These are phyloP conservation scores for Thielaviopsis populi DNA, from an alignment of 2,329 filamentous ascomycete genomes.

Conservation along the genomic window DNA sequence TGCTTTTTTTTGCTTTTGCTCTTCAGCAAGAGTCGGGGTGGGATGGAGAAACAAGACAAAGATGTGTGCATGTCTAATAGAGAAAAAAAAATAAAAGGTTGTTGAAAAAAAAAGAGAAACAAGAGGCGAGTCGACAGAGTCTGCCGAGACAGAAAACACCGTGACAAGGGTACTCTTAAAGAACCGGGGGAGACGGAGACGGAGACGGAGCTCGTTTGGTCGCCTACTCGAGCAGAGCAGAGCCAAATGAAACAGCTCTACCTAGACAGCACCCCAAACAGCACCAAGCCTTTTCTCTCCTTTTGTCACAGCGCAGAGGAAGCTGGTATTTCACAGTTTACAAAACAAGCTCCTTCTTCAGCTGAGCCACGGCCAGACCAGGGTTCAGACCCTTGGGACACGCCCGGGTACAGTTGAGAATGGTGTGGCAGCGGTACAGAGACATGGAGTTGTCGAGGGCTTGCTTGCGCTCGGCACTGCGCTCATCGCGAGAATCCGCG, in stretches of 20 bases:
- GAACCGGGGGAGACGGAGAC: not conserved
- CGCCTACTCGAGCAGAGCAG: not conserved
- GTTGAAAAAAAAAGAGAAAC: not conserved
- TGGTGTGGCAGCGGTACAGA: slow-evolving; percentile 97
- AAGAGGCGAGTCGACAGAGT: not conserved
- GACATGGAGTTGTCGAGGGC: slow-evolving; percentile 98
- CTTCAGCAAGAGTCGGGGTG: not conserved
- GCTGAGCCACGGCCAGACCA: slow-evolving; percentile 85
- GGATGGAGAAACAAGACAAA: not conserved
- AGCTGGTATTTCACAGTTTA: not conserved
- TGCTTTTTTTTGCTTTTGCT: not conserved
- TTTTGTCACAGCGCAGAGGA: slow-evolving; percentile 21
- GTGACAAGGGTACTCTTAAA: not conserved
- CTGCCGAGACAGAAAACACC: not conserved
- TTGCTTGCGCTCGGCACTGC: slow-evolving; percentile 71
- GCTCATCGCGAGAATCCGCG: slow-evolving; percentile 85
- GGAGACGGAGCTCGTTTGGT: not conserved
- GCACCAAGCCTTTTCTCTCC: not conserved
- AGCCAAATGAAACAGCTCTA: not conserved
- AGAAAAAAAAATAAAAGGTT: not conserved
- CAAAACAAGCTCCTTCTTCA: slow-evolving; percentile 86
- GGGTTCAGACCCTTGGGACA: slow-evolving; percentile 98
- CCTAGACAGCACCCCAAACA: not conserved
- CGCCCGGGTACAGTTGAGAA: slow-evolving; percentile 94
- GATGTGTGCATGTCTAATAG: not conserved